phyloP scores from a whole-genome alignment of 257 asterid genomes.

The Paulownia fortunei region DNA sequence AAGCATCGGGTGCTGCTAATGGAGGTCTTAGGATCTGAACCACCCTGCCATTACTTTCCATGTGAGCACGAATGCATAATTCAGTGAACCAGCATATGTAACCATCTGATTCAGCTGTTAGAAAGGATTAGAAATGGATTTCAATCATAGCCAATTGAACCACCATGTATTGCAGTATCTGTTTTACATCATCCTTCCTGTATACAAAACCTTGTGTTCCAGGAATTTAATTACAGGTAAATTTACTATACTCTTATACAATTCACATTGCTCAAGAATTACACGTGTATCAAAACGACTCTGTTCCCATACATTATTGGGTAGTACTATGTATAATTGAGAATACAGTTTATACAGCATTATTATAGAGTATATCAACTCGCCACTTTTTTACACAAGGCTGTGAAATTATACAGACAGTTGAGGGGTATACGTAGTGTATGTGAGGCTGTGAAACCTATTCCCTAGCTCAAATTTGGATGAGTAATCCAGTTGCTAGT shows the following conservation, averaged over 20 bases:
- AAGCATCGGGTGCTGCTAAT: too few species aligned
- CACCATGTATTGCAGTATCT: too few species aligned
- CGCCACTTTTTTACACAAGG: not conserved
- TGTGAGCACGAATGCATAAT: too few species aligned
- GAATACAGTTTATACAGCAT: constrained; percentile 6
- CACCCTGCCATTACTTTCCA: too few species aligned
- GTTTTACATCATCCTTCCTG: not conserved
- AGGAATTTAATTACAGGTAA: not conserved
- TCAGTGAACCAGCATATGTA: too few species aligned
- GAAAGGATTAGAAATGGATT: too few species aligned
- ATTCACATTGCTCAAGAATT: not conserved
- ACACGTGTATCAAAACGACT: not conserved
- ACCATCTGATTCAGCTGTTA: too few species aligned
- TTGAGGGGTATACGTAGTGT: not conserved
- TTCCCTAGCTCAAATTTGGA: not conserved
- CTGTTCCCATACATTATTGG: not conserved
- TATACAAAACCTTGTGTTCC: not conserved
- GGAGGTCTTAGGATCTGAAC: too few species aligned
- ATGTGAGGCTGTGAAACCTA: constrained; percentile 21
- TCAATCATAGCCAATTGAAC: too few species aligned
- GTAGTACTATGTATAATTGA: not conserved
- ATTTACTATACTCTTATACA: not conserved
- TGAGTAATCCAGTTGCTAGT: not conserved
- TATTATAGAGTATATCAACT: constrained; percentile 10
- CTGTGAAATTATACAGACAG: constrained; percentile 29